These are phyloP conservation scores for Crataegus laevigata DNA, from an alignment of 306 rosid species.

Conservation along the genomic window DNA sequence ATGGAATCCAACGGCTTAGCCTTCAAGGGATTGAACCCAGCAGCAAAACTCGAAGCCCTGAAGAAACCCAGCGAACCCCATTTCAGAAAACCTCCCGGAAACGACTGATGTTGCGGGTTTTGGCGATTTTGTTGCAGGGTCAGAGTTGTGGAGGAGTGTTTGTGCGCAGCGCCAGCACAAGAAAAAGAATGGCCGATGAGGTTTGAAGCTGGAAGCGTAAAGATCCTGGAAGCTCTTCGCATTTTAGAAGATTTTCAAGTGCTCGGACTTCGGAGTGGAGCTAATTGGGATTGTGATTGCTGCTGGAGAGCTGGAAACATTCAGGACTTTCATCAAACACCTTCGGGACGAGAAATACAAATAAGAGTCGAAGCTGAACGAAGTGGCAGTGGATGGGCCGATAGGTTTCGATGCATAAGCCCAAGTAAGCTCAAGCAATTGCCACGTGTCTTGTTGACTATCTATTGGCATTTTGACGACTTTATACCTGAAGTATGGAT, in stretches of 20 bases:
- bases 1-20: constrained; percentile 74
- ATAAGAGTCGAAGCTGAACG: too few relatives aligned
- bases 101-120: constrained; percentile 28
- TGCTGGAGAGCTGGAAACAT: background rate
- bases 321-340: constrained; percentile 11
- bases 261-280: background rate
- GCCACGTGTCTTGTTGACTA: background rate
- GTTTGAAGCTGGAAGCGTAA: constrained; percentile 13
- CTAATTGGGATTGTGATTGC: background rate
- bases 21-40: constrained; percentile 74
- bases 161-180: background rate
- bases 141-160: constrained; percentile 22
- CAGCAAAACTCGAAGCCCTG: constrained; percentile 62
- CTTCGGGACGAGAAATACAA: background rate
- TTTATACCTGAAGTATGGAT: too few relatives aligned
- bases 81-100: constrained; percentile 48
- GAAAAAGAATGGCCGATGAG: constrained; percentile 13
- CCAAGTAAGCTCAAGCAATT: background rate
- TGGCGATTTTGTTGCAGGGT: constrained; percentile 11
- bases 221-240: constrained; percentile 36
- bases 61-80: constrained; percentile 70
- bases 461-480: too few relatives aligned
- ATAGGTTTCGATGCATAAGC: background rate
- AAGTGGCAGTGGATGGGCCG: background rate
- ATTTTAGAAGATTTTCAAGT: constrained; percentile 16